Base-by-base conservation (phyloP, 2,329 filamentous ascomycete species). In the Pseudogymnoascus sp. region DNA sequence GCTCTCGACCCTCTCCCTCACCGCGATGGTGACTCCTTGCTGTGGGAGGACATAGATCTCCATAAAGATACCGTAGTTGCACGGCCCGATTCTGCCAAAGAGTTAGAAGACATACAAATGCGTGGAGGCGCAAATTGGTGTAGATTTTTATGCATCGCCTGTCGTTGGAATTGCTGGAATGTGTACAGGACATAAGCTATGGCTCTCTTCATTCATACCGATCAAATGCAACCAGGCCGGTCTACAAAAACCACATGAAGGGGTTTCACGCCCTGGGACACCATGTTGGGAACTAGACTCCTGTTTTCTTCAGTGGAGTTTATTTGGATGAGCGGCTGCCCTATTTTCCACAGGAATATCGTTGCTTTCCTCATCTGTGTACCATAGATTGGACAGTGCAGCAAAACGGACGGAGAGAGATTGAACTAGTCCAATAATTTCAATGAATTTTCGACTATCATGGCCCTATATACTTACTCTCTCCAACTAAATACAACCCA, bases 381-480 rank as follows among this genome's bases (percentile, higher is more conserved):
- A 54, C 8, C n/a, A 54, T 54, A 54, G n/a, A 30, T n/a, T 1
- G n/a, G 11, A n/a, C 9, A 18, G 9, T 6, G 1, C 8, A 20
- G 16, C 9, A 32, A 54, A 54, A 18, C 12, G 6, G 16, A 14
- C n/a, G 6, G 16, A 18, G 16, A 18, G 8, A 20, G 7, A 32
- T 12, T 7, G 16, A 9, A 54, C 32, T 32, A 54, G 47, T 34
- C 47, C 11, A 30, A 54, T 54, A 32, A 32, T 54, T 34, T 8
- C 47, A 54, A 54, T 54, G 16, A 14, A 32, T 34, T 54, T 54
- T 54, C 6, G 47, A 54, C 47, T 32, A 20, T 8, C 6, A 8
- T 18, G 43, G 9, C 8, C 41, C 25, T 54, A 54, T 54, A 72
- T 74, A 62, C 61, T 68, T 58, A 12, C 38, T 38, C 16, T 14